Evolutionary conservation across 495 filamentous ascomycete species (phyloP), one percentile per base, ranked within the genome.

Genomic region (Umbilicaria muhlenbergii): DNA sequence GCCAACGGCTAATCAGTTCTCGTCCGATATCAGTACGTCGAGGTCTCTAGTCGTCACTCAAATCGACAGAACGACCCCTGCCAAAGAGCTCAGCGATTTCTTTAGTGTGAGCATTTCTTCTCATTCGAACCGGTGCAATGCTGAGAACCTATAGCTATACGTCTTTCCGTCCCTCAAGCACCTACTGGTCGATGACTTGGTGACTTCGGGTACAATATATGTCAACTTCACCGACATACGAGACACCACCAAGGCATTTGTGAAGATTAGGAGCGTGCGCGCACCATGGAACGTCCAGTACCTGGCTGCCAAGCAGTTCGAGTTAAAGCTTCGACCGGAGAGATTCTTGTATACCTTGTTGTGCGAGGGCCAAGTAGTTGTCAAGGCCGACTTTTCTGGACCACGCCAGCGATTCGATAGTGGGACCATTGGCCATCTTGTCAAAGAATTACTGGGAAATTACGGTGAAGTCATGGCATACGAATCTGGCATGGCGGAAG

Each of bases 391-490:
- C 2, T 57, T 58, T 17, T 52, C 50, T n/a, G 50, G 40, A 16
- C 36, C 42, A 28, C 36, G 43, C 34, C 35, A 43, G 11, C 34
- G 38, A 3, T 46, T 57, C 21, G 52, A 57, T 32, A 36, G 38
- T 4, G 44, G 49, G 5, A 52, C 57, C 8, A 55, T 70, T 10
- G 45, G 46, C 10, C 32, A 34, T 17, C 16, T 47, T 13, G 46
- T 80, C 2, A 65, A 68, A 36, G 58, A 57, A 10, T 55, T 76
- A 32, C 57, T 77, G 14, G 61, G 61, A 39, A 59, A 59, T 1
- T 68, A 77, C 47, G 77, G 77, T 3, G 63, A 69, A 38, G 53
- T 84, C 17, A 60, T 59, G 48, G 67, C 71, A 1, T 71, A 74
- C 41, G 62, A 69, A 43, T 47, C 53, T 5, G 51, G 61, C 21